These are phyloP conservation scores for Scheffersomyces parashehatae DNA, from an alignment of 1,139 yeast genomes.

Conservation along the genomic window DNA sequence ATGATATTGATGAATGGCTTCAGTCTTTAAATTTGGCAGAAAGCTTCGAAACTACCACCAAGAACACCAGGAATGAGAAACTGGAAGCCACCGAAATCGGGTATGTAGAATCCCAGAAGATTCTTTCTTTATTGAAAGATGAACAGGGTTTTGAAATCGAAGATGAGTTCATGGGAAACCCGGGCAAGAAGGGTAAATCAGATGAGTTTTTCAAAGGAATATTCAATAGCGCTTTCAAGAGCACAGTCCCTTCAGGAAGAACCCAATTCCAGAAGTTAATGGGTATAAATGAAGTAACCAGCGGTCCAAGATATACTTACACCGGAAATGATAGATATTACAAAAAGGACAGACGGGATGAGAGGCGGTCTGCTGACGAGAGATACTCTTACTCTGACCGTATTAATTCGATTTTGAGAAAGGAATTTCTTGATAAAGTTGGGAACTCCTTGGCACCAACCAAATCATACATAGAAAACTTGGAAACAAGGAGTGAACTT, in stretches of 20 bases:
- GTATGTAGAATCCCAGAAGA: neutral
- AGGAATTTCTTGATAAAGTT: slow-evolving; percentile 18
- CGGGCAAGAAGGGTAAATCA: neutral
- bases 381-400: slow-evolving; percentile 2
- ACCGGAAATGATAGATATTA: neutral
- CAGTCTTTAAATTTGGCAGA: neutral
- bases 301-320: neutral
- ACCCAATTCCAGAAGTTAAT: neutral
- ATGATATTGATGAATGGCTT: neutral
- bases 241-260: neutral
- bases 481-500: slow-evolving; percentile 12
- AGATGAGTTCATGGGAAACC: neutral
- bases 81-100: neutral
- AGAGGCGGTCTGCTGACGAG: neutral
- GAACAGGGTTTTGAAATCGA: neutral
- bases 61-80: neutral
- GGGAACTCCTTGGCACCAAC: slow-evolving; percentile 27
- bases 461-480: slow-evolving; percentile 17
- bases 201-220: slow-evolving; percentile 1
- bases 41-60: neutral
- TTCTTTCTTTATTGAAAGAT: slow-evolving; percentile 1
- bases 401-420: slow-evolving; percentile 11
- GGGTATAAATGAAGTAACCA: slow-evolving; percentile 1
- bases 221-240: neutral
- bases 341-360: neutral